Evolutionary conservation across 1,284 basidiomycete genomes (phyloP), one percentile per base, ranked within the genome.

Genomic region (Hymenochaete sp.): DNA sequence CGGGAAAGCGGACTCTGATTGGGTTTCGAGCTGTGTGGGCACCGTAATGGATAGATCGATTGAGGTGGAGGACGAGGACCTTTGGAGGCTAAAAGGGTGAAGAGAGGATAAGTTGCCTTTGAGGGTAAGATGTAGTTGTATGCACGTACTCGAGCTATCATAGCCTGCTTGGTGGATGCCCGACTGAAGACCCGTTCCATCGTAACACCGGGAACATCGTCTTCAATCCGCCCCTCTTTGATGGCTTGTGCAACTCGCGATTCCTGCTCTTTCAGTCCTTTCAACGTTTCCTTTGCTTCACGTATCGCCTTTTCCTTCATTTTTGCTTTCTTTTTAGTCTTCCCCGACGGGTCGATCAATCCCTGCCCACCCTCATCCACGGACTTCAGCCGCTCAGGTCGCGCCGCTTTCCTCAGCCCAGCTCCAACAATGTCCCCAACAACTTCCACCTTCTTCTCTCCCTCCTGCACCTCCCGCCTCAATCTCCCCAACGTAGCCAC

Each of bases 121-220:
- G n/a, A n/a, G 32, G 5, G 32, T n/a, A 6, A 35, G 14, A 6
- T 16, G 31, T 4, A 32, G 45, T 46, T 35, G 39, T 24, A 43
- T 39, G 22, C 44, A 66, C 80, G 55, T 57, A 87, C 87, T 58
- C 88, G 69, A 31, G 86, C 88, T 49, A 91, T 74, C 82, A 91
- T 90, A 22, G 83, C 80, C 59, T 90, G 86, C 59, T 92, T 90
- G 8, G 85, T 88, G 3, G 82, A 84, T n/a, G 79, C 77, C 35
- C 69, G 71, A 53, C 83, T 85, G 41, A 77, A 64, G 1, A 87
- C 77, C 55, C 78, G 79, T 59, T 88, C 83, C 55, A 91, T 65
- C 55, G 76, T 77, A 37, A 89, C 68, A 33, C 79, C 84, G 53
- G 77, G 79, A 47, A 89, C 63, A 44, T 90, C 83, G 45, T 87